These are phyloP conservation scores for Hypoxylon sp. DNA, from an alignment of 2,329 filamentous ascomycete species.

Conservation along the genomic window DNA sequence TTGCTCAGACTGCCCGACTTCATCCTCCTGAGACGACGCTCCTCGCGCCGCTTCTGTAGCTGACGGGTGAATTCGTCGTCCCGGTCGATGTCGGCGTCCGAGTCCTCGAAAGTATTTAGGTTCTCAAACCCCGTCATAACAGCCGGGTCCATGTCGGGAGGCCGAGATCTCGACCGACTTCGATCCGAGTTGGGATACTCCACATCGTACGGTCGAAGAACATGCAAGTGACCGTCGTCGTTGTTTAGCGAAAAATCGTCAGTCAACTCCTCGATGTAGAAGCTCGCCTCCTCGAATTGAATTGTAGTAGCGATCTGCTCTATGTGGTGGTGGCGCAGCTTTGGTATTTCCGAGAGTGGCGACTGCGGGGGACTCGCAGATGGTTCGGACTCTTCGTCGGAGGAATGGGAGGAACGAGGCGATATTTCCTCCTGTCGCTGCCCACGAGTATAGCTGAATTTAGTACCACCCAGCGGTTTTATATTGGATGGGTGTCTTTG, in stretches of 20 bases:
- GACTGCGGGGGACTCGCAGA: conserved; percentile 47
- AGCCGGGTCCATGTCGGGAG: conserved; percentile 46
- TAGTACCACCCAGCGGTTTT: conserved; percentile 50
- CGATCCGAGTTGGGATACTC: conserved; percentile 49
- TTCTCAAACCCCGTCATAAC: conserved; percentile 47
- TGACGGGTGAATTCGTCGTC: conserved; percentile 45
- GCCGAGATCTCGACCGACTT: conserved; percentile 45
- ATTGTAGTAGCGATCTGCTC: conserved; percentile 37
- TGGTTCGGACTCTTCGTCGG: conserved; percentile 45
- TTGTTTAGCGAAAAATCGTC: conserved; percentile 46
- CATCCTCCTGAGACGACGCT: conserved; percentile 48
- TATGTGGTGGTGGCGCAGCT: conserved; percentile 37
- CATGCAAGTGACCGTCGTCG: conserved; percentile 44
- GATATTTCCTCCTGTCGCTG: conserved; percentile 50
- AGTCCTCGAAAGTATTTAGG: conserved; percentile 47
- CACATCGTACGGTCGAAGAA: conserved; percentile 47
- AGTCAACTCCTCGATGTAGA: conserved; percentile 50
- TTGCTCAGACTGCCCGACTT: conserved; percentile 53
- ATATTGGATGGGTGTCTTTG: conserved; percentile 49
- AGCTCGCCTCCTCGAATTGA: conserved; percentile 35
- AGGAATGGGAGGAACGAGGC: conserved; percentile 49
- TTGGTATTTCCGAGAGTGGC: conserved; percentile 45
- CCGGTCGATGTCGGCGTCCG: conserved; percentile 42
- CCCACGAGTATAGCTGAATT: conserved; percentile 48
- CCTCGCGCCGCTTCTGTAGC: conserved; percentile 40